These are phyloP conservation scores for Cyberlindnera petersonii DNA, from an alignment of 805 yeast species.

Conservation along the genomic window DNA sequence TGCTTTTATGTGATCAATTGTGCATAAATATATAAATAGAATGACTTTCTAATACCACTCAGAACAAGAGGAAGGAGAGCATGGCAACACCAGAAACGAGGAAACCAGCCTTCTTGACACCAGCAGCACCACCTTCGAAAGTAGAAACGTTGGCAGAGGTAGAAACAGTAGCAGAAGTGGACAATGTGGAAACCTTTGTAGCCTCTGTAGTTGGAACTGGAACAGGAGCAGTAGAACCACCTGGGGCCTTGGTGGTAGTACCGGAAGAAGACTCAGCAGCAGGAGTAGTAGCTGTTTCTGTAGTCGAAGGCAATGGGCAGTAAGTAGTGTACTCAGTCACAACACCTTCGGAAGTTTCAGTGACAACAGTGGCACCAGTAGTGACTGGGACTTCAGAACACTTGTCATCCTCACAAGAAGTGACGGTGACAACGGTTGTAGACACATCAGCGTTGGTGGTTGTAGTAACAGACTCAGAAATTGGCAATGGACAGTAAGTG, in stretches of 20 bases:
- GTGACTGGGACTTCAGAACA: too few relatives aligned
- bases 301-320: neutral
- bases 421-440: too few relatives aligned
- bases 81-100: constrained; percentile 18
- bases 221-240: too few relatives aligned
- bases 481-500: constrained; percentile 24
- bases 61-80: constrained; percentile 24
- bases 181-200: neutral
- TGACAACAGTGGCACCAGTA: constrained; percentile 17
- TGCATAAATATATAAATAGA: neutral
- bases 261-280: constrained; percentile 3
- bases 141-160: constrained; percentile 10
- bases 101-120: constrained; percentile 19
- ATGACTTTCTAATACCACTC: neutral
- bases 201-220: neutral
- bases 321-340: too few relatives aligned
- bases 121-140: constrained; percentile 20
- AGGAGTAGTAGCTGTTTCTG: constrained; percentile 7
- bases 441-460: too few relatives aligned
- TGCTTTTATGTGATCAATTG: neutral
- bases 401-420: too few relatives aligned
- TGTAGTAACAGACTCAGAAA: constrained; percentile 9
- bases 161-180: constrained; percentile 2
- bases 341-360: constrained; percentile 1
- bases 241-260: neutral